Evolutionary conservation across 176 grass and related monocot genomes (phyloP).

Genomic region (Triticum dicoccoides): DNA sequence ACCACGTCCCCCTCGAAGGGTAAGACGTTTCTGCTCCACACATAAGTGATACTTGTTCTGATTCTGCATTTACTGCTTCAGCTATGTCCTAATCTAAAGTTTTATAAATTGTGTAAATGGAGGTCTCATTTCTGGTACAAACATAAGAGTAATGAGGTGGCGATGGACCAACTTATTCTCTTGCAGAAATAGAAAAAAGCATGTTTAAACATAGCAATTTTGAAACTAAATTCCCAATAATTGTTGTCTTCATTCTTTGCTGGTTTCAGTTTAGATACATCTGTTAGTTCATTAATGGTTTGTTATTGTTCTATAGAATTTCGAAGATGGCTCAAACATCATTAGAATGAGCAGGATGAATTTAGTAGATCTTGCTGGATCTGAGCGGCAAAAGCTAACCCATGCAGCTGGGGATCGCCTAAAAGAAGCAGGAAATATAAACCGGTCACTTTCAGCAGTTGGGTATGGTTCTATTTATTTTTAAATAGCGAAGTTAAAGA

Average conservation of each 20-base stretch:
- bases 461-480: constrained; percentile 53
- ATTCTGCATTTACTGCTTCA: background rate
- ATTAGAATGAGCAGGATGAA: constrained; percentile 89
- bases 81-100: background rate
- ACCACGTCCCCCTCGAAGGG: too few species aligned
- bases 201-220: too few species aligned
- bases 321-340: constrained; percentile 65
- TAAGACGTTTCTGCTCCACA: too few species aligned
- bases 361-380: constrained; percentile 97
- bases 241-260: background rate
- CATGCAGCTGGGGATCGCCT: constrained; percentile 75
- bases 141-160: background rate
- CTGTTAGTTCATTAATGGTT: background rate
- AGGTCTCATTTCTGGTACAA: background rate
- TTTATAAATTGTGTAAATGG: background rate
- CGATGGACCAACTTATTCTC: background rate
- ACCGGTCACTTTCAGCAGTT: constrained; percentile 88
- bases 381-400: constrained; percentile 90
- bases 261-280: background rate
- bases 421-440: constrained; percentile 99
- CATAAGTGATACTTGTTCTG: background rate
- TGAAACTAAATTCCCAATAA: background rate
- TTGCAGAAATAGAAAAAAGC: background rate
- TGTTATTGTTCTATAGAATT: constrained; percentile 52
- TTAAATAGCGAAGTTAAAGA: background rate